Conservation (phyloP, 225 moss, liverwort and hornwort species). For the Antitrichia curtipendula region DNA sequence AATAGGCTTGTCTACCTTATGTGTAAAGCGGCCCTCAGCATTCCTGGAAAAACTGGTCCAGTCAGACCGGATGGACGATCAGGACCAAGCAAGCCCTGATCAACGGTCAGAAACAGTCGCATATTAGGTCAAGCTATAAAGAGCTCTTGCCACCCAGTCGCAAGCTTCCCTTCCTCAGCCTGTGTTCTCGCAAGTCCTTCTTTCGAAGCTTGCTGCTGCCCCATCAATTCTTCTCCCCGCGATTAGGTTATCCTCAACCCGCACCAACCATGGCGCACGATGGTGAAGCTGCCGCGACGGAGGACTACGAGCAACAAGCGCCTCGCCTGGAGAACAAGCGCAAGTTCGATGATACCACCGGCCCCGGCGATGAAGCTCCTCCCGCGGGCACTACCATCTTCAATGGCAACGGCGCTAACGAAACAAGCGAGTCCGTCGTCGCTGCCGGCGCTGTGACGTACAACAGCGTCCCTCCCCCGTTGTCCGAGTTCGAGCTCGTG, state of each 20-base stretch:
- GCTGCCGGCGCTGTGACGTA: constrained; percentile 24
- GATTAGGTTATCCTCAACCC: not conserved
- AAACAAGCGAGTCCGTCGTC: not conserved
- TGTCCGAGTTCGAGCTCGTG: constrained; percentile 89
- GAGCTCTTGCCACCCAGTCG: not conserved
- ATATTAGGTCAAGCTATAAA: not conserved
- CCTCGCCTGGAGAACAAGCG: constrained; percentile 82
- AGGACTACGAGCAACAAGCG: constrained; percentile 54
- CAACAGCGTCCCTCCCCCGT: constrained; percentile 78
- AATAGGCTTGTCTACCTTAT: too few relatives aligned
- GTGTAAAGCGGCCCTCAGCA: too few relatives aligned
- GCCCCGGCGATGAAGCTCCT: constrained; percentile 9
- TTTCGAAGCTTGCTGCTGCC: not conserved
- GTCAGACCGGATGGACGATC: not conserved
- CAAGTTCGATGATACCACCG: constrained; percentile 65
- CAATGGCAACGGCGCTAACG: constrained; percentile 19
- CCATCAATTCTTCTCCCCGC: too few relatives aligned
- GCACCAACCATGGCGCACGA: constrained; percentile 68
- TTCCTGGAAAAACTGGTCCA: not conserved
- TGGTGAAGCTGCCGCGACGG: constrained; percentile 40
- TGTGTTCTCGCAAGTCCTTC: not conserved
- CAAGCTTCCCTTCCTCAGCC: not conserved
- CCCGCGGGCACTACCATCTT: constrained; percentile 18
- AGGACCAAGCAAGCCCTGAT: not conserved
- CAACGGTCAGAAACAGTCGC: not conserved